These are phyloP conservation scores for Metarhizium album DNA, from an alignment of 2,329 filamentous ascomycete species.

Conservation along the genomic window DNA sequence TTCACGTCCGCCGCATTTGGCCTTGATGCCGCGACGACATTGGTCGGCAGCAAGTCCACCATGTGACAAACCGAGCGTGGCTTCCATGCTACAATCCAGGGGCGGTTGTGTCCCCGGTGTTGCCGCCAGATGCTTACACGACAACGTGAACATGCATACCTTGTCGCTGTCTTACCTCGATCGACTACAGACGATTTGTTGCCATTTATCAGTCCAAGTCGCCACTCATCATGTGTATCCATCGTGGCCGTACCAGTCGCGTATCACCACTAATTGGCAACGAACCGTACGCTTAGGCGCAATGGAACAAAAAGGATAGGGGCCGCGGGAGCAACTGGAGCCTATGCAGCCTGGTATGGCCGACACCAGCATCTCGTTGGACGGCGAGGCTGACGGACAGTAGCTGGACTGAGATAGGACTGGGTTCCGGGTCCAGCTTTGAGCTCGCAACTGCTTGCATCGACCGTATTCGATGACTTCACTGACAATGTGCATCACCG, in stretches of 20 bases:
- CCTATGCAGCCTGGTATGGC: neutral
- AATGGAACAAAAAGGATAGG: slow-evolving; percentile 1
- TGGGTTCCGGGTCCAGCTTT: slow-evolving; percentile 10
- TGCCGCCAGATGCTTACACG: neutral
- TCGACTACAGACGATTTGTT: neutral
- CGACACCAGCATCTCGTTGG: slow-evolving; percentile 6
- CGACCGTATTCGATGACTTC: slow-evolving; percentile 6
- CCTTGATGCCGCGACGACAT: neutral
- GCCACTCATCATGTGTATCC: slow-evolving; percentile 1
- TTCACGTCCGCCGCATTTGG: neutral
- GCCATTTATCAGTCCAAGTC: neutral
- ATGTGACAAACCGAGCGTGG: neutral
- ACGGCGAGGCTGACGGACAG: slow-evolving; percentile 5
- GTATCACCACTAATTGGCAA: neutral
- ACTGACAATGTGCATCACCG: slow-evolving; percentile 5
- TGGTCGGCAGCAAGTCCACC: neutral
- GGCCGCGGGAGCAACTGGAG: neutral
- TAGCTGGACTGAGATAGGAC: slow-evolving; percentile 5
- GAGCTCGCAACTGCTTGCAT: slow-evolving; percentile 12
- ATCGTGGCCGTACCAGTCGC: neutral
- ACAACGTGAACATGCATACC: neutral
- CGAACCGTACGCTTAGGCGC: neutral
- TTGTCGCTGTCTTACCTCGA: neutral
- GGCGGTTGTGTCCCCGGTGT: neutral
- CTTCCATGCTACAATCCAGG: neutral